Evolutionary conservation across 2,329 filamentous ascomycete species (phyloP), one percentile per base, ranked within the genome.

Genomic region (Dactylonectria estremocensis): DNA sequence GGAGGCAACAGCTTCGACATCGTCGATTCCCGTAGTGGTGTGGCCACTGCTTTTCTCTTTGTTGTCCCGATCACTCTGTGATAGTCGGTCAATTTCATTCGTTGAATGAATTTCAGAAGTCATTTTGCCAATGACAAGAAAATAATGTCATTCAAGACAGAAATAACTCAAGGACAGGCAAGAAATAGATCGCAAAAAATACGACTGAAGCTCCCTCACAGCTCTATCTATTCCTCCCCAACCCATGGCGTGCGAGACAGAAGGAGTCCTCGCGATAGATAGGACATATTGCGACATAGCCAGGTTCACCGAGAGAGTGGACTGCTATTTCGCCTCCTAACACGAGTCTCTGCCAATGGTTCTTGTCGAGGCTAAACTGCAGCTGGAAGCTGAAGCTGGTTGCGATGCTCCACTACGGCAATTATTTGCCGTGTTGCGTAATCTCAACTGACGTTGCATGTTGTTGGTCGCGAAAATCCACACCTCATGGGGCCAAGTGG

Each of bases 281-380:
- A 53, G 57, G 63, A 14, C 40, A 50, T 33, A 66, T 66, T 40
- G 63, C 63, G 63, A 66, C 57, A 57, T 28, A 50, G 24, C 33
- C 35, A 45, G 31, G 33, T 40, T 52, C 14, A 22, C 9, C 4
- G 31, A 9, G n/a, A n/a, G 2, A 35, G 14, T 35, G 50, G 6
- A 22, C 35, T 52, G 33, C 33, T 13, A 40, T 35, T 8, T 16
- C n/a, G 18, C 16, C 48, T 31, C 28, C 35, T 43, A 40, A 40
- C 14, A 43, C 24, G 5, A 52, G 11, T 18, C 13, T 18, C n/a
- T 16, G 16, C 14, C 35, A 40, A 52, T 16, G 35, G 22, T 24
- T n/a, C 57, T 16, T 53, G 50, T 53, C 31, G 10, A 22, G 22
- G 18, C 50, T 53, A 53, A 20, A 31, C 46, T 37, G 20, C 31